Base-by-base conservation (phyloP, 2,329 filamentous ascomycete species). In the Sporothrix brasiliensis region DNA sequence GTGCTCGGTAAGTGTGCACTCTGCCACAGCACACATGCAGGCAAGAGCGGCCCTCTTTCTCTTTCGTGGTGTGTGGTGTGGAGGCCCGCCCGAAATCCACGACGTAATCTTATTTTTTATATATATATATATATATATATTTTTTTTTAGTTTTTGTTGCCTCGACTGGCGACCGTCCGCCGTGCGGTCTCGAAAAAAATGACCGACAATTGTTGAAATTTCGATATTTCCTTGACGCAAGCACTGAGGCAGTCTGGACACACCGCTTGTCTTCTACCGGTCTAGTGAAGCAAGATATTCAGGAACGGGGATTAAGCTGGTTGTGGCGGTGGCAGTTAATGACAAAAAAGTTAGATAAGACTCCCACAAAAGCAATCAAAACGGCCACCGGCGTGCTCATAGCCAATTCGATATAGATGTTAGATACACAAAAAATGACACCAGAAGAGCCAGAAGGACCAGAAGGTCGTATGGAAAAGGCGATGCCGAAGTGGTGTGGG, bases 401-500 rank as follows among this genome's bases (percentile, higher is more conserved):
- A 44, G 41, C 41, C 41, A 2, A 7, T 16, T 44, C 63, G 63
- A 30, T 53, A 14, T 16, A 11, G 27, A 47, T 47, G 27, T 16
- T 52, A 65, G 44, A 65, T 11, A 50, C n/a, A 14, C 41, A 14
- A n/a, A 63, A n/a, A 30, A 10, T 7, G 67, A 50, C 41, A 53
- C 52, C 41, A 68, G 67, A 68, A 68, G 21, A 52, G 47, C 47
- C 19, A 53, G 11, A 67, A 21, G 16, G 13, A 11, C 65, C 41
- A 63, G 60, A 63, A 63, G 61, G 61, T 65, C 14, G 47, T 13
- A 34, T 39, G 50, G 65, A 30, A 54, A 44, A 67, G 65, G 65
- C 49, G 65, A 67, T 67, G 65, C 65, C 65, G 50, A 67, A 54
- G 34, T n/a, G 65, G 50, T 34, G 65, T 54, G 65, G 65, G 47